A percentile compares a stretch with the other conserved stretches of the same genome.
These are phyloP conservation scores for Dactylella cylindrospora DNA, from an alignment of 2,329 filamentous ascomycete genomes.

Conservation along the genomic window DNA sequence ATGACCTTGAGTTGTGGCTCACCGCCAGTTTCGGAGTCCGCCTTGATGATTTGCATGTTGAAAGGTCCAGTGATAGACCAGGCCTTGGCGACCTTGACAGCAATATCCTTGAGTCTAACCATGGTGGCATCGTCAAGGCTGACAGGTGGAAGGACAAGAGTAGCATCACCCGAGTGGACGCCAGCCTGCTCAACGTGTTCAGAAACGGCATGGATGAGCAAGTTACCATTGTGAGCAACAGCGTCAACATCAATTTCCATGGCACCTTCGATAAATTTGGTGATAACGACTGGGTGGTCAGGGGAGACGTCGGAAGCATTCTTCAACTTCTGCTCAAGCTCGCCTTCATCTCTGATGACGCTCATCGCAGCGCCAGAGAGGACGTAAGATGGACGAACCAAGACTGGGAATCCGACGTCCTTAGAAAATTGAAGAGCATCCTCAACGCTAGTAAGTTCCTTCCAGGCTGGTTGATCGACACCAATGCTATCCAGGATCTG, in stretches of 20 bases:
- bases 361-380: slow-evolving; percentile 98
- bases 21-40: slow-evolving; percentile 71
- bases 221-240: slow-evolving; percentile 80
- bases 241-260: slow-evolving; percentile 96
- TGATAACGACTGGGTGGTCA: slow-evolving; percentile 97
- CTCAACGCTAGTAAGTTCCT: slow-evolving; percentile 85
- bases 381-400: slow-evolving; percentile 92
- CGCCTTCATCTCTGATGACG: slow-evolving; percentile 81
- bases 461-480: slow-evolving; percentile 96
- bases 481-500: slow-evolving; percentile 95
- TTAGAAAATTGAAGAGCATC: slow-evolving; percentile 86
- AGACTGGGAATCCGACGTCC: slow-evolving; percentile 84
- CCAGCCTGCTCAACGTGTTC: slow-evolving; percentile 97
- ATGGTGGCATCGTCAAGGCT: slow-evolving; percentile 76
- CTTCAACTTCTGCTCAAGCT: slow-evolving; percentile 91
- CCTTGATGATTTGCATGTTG: slow-evolving; percentile 99
- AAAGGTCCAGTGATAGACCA: slow-evolving; percentile 98
- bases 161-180: slow-evolving; percentile 97
- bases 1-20: slow-evolving; percentile 87
- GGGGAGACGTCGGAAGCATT: slow-evolving; percentile 88
- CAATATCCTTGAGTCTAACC: slow-evolving; percentile 90
- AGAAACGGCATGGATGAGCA: slow-evolving; percentile 86
- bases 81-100: slow-evolving; percentile 91
- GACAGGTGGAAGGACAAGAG: slow-evolving; percentile 83
- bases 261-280: slow-evolving; percentile 95